Evolutionary conservation across 495 filamentous ascomycete genomes (phyloP).

Genomic region (Aspergillus hancockii): DNA sequence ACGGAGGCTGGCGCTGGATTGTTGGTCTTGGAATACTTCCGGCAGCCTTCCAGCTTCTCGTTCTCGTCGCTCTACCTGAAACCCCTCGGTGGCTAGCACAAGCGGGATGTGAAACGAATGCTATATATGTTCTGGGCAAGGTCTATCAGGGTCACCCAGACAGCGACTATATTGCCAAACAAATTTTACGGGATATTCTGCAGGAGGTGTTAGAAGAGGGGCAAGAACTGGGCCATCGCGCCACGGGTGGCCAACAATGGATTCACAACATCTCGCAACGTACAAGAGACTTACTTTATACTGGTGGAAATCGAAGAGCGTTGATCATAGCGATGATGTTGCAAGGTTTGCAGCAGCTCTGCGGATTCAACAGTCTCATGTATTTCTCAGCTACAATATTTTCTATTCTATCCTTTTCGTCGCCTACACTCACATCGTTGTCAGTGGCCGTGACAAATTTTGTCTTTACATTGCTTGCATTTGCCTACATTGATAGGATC

Average conservation of each 20-base stretch:
- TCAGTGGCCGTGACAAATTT: constrained; percentile 85
- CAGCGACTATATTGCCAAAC: constrained; percentile 49
- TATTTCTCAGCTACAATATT: constrained; percentile 95
- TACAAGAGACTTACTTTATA: constrained; percentile 55
- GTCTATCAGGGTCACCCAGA: constrained; percentile 59
- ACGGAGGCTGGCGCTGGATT: constrained; percentile 83
- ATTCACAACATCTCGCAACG: constrained; percentile 37
- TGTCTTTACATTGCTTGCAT: constrained; percentile 72
- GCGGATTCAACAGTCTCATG: constrained; percentile 93
- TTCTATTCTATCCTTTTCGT: constrained; percentile 71
- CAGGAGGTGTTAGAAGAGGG: constrained; percentile 69
- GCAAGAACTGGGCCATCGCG: constrained; percentile 33
- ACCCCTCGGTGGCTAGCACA: constrained; percentile 85
- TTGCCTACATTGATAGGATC: constrained; percentile 75
- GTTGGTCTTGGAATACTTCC: constrained; percentile 83
- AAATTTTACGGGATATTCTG: constrained; percentile 64
- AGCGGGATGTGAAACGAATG: constrained; percentile 57
- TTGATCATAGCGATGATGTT: constrained; percentile 81
- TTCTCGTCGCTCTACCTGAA: constrained; percentile 75
- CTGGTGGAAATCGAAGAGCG: constrained; percentile 72
- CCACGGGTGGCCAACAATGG: constrained; percentile 26
- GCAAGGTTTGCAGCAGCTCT: constrained; percentile 86
- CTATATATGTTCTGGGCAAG: constrained; percentile 60
- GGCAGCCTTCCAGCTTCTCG: constrained; percentile 65
- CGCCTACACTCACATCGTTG: constrained; percentile 79